Conservation (phyloP, 164 flowering plant species). For the Vitis amurensis region DNA sequence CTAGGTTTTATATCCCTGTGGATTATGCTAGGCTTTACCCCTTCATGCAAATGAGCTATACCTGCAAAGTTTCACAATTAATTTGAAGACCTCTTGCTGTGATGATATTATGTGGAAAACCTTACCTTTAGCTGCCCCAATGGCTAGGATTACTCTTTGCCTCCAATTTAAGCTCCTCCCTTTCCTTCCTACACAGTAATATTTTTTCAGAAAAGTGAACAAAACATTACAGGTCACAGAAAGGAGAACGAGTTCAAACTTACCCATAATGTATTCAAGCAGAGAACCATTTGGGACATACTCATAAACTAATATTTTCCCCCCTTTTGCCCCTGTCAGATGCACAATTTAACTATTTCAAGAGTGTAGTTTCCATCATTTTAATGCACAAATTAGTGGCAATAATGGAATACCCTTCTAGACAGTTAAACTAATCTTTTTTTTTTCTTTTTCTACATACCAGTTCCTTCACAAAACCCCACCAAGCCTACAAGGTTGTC, state of each 20-base stretch:
- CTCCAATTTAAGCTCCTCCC: constrained; percentile 64
- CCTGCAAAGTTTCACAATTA: constrained; percentile 28
- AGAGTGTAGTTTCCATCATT: no score
- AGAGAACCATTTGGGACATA: constrained; percentile 67
- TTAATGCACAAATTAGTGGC: not conserved
- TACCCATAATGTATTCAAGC: constrained; percentile 64
- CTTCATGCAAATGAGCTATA: constrained; percentile 66
- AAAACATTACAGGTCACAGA: not conserved
- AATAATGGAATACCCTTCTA: not conserved
- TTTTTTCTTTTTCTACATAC: constrained; percentile 15
- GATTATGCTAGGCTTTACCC: constrained; percentile 61
- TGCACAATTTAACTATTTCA: not conserved
- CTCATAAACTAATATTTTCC: constrained; percentile 55
- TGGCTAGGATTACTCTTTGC: constrained; percentile 66
- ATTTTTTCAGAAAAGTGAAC: not conserved
- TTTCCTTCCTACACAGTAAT: constrained; percentile 39
- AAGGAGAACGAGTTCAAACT: constrained; percentile 6
- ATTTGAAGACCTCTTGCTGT: not conserved
- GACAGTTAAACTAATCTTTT: not conserved
- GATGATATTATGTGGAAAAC: not conserved
- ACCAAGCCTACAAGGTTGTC: constrained; percentile 58
- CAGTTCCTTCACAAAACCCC: constrained; percentile 66
- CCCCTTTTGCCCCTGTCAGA: constrained; percentile 34
- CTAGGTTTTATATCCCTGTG: constrained; percentile 79
- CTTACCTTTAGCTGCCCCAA: constrained; percentile 77